Base-by-base conservation (phyloP, 2,329 filamentous ascomycete genomes). In the Dendrostoma leiphaemia region DNA sequence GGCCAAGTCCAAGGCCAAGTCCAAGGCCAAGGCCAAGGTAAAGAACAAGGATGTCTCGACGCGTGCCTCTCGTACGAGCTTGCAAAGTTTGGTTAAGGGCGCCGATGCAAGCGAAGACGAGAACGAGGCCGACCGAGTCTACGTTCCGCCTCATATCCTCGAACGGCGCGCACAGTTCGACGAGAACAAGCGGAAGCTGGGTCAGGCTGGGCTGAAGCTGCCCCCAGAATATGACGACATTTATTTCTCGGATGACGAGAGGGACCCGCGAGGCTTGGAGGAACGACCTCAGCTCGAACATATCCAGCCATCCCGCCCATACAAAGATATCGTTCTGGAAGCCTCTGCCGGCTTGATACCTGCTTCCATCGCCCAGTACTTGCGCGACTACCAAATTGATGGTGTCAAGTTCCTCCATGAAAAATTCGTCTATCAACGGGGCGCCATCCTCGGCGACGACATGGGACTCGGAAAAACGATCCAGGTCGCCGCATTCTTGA, bases 381-480 rank as follows among this genome's bases (percentile, higher is more conserved):
- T 99, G 46, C 85, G 94, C 56, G 89, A 92, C 59, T 99, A 99
- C 64, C 94, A 99, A 68, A 78, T 97, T 1, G 82, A 89, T 26
- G 94, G 94, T 5, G 90, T 88, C 13, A 80, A 82, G 29, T 97
- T 97, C 64, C 77, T 99, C 7, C 92, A 97, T 67, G 83, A 90
- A 56, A 81, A 90, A 21, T 97, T 97, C 66, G 88, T 97, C 4
- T 93, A 90, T 61, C 94, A 99, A 65, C 88, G 87, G 62, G 94
- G 94, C 1, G 91, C 89, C 2, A 89, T 99, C 21, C 78, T 99
- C 0, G 92, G 93, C 3, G 94, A 99, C 66, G 94, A 99, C 65
- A 99, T 99, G 94, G 94, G 94, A 19, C 72, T 99, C 29, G 94
- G 94, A 1, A 99, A 99, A 71, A 99, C 94, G 0, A 90, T 99